Evolutionary conservation across 495 filamentous ascomycete species (phyloP).

Genomic region (Halenospora varia): DNA sequence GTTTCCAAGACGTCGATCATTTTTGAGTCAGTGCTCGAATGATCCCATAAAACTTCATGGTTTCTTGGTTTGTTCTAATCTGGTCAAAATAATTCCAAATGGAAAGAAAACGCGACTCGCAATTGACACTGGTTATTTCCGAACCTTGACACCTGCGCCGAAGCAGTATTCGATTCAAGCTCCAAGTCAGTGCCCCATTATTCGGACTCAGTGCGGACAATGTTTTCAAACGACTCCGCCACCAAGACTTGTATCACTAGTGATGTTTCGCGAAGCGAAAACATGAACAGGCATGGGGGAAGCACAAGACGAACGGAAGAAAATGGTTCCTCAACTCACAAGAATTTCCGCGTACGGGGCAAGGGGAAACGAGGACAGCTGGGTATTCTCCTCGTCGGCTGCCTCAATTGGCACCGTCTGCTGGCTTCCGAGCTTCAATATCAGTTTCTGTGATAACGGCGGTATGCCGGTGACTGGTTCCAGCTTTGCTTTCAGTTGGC

Average conservation of each 20-base stretch:
- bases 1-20: background rate
- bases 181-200: background rate
- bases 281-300: background rate
- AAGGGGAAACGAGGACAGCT: slow-evolving; percentile 59
- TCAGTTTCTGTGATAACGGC: slow-evolving; percentile 70
- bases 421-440: slow-evolving; percentile 53
- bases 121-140: background rate
- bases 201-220: background rate
- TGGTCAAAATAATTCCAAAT: background rate
- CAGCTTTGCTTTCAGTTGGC: slow-evolving; percentile 80
- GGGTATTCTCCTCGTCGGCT: slow-evolving; percentile 61
- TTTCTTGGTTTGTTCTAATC: background rate
- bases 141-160: background rate
- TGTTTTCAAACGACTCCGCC: background rate
- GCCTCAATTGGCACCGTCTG: slow-evolving; percentile 55
- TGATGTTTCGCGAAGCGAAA: slow-evolving; percentile 16
- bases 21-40: background rate
- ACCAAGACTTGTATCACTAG: slow-evolving; percentile 8
- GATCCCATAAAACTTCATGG: background rate
- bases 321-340: slow-evolving; percentile 47
- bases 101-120: background rate
- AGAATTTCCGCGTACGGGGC: slow-evolving; percentile 70
- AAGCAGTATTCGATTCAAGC: background rate
- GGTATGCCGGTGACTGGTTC: slow-evolving; percentile 93
- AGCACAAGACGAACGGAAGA: background rate